A percentile compares a stretch with the other conserved stretches of the same genome.
Conservation (phyloP, 2,329 filamentous ascomycete genomes). For the Fusarium armeniacum region DNA sequence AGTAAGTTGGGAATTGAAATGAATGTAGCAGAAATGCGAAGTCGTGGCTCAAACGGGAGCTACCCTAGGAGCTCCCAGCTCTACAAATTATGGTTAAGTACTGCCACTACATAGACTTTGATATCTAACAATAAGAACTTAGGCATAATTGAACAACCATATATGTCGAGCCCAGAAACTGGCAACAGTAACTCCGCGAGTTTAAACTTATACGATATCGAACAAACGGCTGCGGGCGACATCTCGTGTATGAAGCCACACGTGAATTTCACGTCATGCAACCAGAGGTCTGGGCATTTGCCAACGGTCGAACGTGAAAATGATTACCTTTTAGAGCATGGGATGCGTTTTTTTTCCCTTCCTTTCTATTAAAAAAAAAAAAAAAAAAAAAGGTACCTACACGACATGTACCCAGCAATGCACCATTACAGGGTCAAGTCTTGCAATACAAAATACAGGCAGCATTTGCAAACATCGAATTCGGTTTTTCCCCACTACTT, state of each 20-base stretch:
- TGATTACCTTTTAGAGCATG: neutral
- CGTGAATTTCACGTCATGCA: neutral
- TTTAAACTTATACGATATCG: neutral
- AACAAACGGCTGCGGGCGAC: neutral
- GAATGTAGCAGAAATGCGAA: neutral
- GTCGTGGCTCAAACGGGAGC: neutral
- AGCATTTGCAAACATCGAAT: neutral
- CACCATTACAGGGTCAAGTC: neutral
- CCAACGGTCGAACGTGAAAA: neutral
- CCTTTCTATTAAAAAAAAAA: no score
- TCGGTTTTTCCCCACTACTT: neutral
- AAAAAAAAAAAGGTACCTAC: neutral
- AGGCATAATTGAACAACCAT: neutral
- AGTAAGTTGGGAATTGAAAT: neutral
- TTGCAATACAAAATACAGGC: no score
- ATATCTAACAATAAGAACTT: neutral
- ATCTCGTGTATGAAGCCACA: neutral
- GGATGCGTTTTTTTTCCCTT: neutral
- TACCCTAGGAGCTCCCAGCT: neutral
- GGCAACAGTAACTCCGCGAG: no score
- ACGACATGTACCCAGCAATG: neutral
- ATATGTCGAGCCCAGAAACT: neutral
- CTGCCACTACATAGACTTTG: neutral
- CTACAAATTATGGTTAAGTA: neutral
- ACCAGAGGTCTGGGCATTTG: neutral